Conservation (phyloP, 163 green algal species). For the Smithsoniella earleae region DNA sequence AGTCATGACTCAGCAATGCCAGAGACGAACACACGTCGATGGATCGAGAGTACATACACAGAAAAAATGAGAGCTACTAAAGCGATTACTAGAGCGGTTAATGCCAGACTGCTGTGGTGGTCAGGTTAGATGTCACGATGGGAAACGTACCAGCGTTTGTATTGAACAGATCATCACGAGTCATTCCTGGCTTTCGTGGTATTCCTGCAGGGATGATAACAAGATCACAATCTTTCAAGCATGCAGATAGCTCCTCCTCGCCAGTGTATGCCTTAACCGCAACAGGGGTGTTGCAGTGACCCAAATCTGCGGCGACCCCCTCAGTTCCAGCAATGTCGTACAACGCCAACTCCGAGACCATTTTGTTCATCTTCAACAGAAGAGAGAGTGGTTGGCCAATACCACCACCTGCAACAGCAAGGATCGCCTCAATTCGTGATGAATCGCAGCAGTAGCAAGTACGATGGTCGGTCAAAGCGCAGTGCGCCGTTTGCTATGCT, state of each 20-base stretch:
- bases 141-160: slow-evolving; percentile 61
- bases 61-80: too few species aligned
- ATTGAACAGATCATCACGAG: slow-evolving; percentile 91
- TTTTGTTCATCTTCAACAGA: slow-evolving; percentile 74
- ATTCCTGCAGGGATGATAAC: slow-evolving; percentile 87
- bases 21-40: too few species aligned
- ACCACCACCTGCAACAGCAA: slow-evolving; percentile 45
- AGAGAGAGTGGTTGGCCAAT: slow-evolving; percentile 61
- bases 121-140: too few species aligned
- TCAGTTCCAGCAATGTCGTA: slow-evolving; percentile 83
- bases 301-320: slow-evolving; percentile 76
- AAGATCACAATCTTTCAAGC: slow-evolving; percentile 63
- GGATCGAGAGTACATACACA: too few species aligned
- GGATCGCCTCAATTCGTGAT: neutral
- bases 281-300: slow-evolving; percentile 82
- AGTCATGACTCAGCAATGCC: too few species aligned
- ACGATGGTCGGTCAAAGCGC: too few species aligned
- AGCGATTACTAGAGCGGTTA: too few species aligned
- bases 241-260: slow-evolving; percentile 55
- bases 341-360: slow-evolving; percentile 71
- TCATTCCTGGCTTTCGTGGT: slow-evolving; percentile 93
- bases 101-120: too few species aligned
- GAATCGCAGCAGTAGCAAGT: too few species aligned
- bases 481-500: too few species aligned
- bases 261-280: slow-evolving; percentile 62